phyloP scores from a whole-genome alignment of 768 basidiomycete species.

The Omphalotus guepiniiformis region DNA sequence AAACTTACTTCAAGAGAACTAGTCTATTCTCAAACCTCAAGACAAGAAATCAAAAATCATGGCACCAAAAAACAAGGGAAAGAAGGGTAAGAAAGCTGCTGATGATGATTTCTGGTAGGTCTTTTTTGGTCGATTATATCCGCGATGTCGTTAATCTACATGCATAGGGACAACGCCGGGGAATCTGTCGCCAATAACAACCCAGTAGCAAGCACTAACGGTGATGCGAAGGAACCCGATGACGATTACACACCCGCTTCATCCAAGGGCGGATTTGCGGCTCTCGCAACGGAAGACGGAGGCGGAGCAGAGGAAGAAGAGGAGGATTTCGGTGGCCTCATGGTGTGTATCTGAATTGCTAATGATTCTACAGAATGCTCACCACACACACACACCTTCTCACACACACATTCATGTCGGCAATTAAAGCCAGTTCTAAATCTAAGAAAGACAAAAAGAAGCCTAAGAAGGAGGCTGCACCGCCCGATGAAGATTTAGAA shows the following conservation, averaged over 20 bases:
- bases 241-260: slow-evolving; percentile 34
- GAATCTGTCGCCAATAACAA: slow-evolving; percentile 47
- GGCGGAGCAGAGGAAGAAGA: slow-evolving; percentile 42
- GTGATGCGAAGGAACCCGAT: slow-evolving; percentile 33
- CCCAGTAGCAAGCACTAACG: slow-evolving; percentile 13
- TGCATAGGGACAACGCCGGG: slow-evolving; percentile 59
- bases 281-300: slow-evolving; percentile 40
- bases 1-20: background rate
- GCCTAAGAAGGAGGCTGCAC: slow-evolving; percentile 33
- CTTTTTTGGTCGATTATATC: slow-evolving; percentile 2
- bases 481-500: slow-evolving; percentile 24
- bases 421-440: slow-evolving; percentile 55
- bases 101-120: slow-evolving; percentile 82
- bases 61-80: slow-evolving; percentile 71
- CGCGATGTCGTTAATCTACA: background rate
- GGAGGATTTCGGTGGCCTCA: slow-evolving; percentile 70
- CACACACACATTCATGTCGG: slow-evolving; percentile 41
- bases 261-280: slow-evolving; percentile 37
- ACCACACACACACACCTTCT: too few relatives aligned
- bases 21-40: background rate
- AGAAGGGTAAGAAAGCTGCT: slow-evolving; percentile 79
- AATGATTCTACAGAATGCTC: slow-evolving; percentile 62
- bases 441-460: slow-evolving; percentile 58
- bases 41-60: slow-evolving; percentile 25
- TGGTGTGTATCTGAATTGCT: slow-evolving; percentile 64